Conservation (phyloP, 441 rosid species). For the Breynia disticha region DNA sequence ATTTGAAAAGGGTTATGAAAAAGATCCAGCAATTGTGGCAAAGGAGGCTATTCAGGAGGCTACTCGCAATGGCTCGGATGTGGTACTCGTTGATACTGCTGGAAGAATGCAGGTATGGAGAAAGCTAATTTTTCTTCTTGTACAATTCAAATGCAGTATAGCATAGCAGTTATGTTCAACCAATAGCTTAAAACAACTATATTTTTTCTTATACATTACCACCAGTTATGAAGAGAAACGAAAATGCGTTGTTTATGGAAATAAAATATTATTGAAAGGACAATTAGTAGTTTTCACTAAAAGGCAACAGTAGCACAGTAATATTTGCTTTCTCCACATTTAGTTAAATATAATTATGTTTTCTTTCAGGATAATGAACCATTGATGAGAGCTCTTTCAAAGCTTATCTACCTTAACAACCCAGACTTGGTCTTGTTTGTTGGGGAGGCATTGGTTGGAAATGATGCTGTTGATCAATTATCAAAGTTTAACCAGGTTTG, state of each 20-base stretch:
- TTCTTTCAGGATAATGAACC: conserved; percentile 79
- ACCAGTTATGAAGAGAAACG: no score
- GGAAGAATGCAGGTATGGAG: conserved; percentile 84
- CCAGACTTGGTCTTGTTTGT: conserved; percentile 95
- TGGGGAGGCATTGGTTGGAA: conserved; percentile 97
- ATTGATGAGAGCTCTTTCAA: conserved; percentile 92
- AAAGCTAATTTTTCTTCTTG: background rate
- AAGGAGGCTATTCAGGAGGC: conserved; percentile 98
- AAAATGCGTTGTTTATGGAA: no score
- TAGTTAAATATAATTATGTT: no score
- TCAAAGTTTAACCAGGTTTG: conserved; percentile 88
- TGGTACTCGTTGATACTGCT: conserved; percentile 96
- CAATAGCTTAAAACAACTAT: no score
- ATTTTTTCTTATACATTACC: no score
- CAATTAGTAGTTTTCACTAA: no score
- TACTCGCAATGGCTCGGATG: conserved; percentile 73
- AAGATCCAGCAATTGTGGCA: conserved; percentile 97
- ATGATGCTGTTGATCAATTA: conserved; percentile 93
- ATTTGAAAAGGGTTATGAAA: conserved; percentile 94
- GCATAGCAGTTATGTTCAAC: background rate
- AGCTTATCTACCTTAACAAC: conserved; percentile 69
- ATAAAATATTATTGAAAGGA: no score
- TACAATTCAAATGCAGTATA: background rate
- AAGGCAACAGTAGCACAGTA: no score
- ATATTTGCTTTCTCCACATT: no score